phyloP scores from a whole-genome alignment of 345 rosid species.

The Arabidopsis arenosa region DNA sequence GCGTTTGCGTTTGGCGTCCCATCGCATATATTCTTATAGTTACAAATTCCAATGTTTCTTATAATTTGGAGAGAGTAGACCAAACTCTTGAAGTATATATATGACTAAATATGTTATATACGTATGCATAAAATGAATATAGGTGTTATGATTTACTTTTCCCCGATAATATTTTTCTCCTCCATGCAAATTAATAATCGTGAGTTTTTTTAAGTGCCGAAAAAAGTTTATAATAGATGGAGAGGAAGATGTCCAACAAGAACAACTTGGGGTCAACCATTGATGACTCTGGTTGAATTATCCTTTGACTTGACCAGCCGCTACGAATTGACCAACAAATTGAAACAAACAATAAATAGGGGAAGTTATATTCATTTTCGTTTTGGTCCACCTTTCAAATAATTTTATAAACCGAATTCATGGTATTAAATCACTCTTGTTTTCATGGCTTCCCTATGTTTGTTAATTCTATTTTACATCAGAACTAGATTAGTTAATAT shows the following conservation, averaged over 20 bases:
- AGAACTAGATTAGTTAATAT: slow-evolving; percentile 10
- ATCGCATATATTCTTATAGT: background rate
- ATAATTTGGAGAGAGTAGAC: background rate
- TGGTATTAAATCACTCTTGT: background rate
- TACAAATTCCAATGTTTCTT: background rate
- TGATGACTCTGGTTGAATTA: slow-evolving; percentile 37
- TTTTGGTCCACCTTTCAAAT: background rate
- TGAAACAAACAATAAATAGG: background rate
- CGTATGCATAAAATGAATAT: background rate
- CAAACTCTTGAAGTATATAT: background rate
- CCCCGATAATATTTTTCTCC: background rate
- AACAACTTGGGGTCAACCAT: slow-evolving; percentile 39
- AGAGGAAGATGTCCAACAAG: slow-evolving; percentile 45
- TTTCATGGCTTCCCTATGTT: background rate
- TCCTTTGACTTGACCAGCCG: slow-evolving; percentile 45
- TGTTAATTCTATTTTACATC: slow-evolving; percentile 14
- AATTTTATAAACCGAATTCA: background rate
- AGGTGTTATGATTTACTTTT: background rate
- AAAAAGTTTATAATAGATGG: slow-evolving; percentile 10
- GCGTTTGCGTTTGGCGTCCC: background rate
- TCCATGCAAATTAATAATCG: too few relatives aligned
- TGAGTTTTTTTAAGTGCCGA: background rate
- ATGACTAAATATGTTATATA: background rate
- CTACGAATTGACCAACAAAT: slow-evolving; percentile 43
- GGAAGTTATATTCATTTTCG: slow-evolving; percentile 10